Conservation (phyloP, 495 filamentous ascomycete species). For the Neurospora sp. region DNA sequence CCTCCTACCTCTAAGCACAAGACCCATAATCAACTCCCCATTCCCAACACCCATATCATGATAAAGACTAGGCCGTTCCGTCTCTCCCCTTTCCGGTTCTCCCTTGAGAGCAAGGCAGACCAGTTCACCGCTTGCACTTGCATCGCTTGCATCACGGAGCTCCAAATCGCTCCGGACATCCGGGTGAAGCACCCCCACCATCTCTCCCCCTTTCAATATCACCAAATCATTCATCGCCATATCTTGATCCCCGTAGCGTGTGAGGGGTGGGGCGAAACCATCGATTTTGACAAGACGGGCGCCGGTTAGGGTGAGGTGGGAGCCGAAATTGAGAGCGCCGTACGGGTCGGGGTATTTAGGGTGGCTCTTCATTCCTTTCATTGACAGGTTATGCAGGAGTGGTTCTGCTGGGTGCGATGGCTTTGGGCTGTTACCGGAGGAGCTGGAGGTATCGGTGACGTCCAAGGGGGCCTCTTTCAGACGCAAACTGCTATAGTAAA, state of each 20-base stretch:
- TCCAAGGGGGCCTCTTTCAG: not conserved
- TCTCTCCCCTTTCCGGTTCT: not conserved
- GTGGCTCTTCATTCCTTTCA: not conserved
- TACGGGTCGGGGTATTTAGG: not conserved
- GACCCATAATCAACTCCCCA: not conserved
- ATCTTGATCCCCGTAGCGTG: not conserved
- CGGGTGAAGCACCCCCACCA: not conserved
- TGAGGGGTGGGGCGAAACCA: not conserved
- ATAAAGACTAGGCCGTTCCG: not conserved
- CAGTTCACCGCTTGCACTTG: not conserved
- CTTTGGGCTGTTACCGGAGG: not conserved
- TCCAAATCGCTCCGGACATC: not conserved
- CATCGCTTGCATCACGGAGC: not conserved
- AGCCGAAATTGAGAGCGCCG: not conserved
- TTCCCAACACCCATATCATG: not conserved
- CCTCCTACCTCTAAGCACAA: not conserved
- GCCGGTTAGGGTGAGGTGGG: not conserved
- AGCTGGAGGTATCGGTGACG: not conserved
- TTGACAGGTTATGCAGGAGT: too few species aligned
- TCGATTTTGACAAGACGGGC: not conserved
- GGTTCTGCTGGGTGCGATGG: not conserved
- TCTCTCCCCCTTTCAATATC: not conserved
- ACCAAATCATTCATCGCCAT: not conserved
- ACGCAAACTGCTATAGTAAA: not conserved
- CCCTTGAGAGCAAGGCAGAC: not conserved